phyloP scores from a whole-genome alignment of 2,329 filamentous ascomycete species.

The Fonsecaea monophora region DNA sequence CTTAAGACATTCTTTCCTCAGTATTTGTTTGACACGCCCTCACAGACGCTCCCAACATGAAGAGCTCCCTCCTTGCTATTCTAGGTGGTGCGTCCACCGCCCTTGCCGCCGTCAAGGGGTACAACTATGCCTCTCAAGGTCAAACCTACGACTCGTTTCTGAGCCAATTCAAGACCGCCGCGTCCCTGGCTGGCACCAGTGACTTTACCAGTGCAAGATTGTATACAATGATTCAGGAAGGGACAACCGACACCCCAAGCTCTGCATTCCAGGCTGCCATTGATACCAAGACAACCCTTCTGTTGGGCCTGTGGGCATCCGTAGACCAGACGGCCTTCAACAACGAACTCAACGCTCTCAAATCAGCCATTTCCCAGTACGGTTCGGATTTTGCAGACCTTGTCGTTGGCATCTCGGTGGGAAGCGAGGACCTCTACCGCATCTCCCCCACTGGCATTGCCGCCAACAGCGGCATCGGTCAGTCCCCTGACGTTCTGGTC shows the following conservation, averaged over 20 bases:
- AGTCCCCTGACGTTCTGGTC: conserved; percentile 66
- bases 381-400: conserved; percentile 67
- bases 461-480: conserved; percentile 67
- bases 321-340: conserved; percentile 60
- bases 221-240: conserved; percentile 66
- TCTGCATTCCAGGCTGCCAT: conserved; percentile 78
- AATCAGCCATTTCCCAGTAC: conserved; percentile 68
- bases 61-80: conserved; percentile 45
- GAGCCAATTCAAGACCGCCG: conserved; percentile 48
- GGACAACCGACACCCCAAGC: conserved; percentile 66
- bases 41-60: conserved; percentile 41
- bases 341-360: conserved; percentile 73
- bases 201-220: conserved; percentile 49
- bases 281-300: conserved; percentile 72
- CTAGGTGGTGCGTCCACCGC: conserved; percentile 41
- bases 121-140: conserved; percentile 43
- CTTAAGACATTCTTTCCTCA: not conserved
- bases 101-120: conserved; percentile 40
- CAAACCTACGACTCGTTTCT: conserved; percentile 41
- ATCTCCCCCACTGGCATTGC: conserved; percentile 67
- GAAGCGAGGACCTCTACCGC: conserved; percentile 80
- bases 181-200: conserved; percentile 43
- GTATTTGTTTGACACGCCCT: not conserved
- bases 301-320: conserved; percentile 80
- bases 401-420: conserved; percentile 79